phyloP scores from a whole-genome alignment of 805 yeast genomes.

The Sugiyamaella smithiae region DNA sequence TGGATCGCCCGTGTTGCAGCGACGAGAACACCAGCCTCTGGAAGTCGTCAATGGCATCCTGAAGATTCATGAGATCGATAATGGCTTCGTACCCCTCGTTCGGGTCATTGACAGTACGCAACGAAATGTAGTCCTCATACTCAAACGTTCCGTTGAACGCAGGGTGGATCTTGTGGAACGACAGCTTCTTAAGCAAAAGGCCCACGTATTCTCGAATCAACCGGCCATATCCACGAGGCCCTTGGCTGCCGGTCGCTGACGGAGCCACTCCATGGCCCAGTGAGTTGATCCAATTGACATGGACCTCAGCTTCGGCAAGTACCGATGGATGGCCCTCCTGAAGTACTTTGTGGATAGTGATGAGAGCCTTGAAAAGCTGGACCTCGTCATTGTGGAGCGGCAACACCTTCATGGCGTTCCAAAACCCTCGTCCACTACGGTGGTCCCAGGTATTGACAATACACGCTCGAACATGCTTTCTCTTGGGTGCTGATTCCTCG shows the following conservation, averaged over 20 bases:
- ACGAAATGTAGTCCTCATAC: slow-evolving; percentile 89
- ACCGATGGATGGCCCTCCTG: slow-evolving; percentile 96
- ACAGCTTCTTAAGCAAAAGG: slow-evolving; percentile 67
- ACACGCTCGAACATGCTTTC: slow-evolving; percentile 94
- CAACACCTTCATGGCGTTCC: slow-evolving; percentile 75
- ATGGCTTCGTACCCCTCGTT: slow-evolving; percentile 93
- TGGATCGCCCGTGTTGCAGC: slow-evolving; percentile 53
- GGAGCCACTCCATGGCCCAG: slow-evolving; percentile 55
- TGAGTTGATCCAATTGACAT: slow-evolving; percentile 73
- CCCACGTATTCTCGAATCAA: slow-evolving; percentile 74
- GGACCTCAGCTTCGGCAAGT: slow-evolving; percentile 73
- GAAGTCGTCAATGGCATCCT: slow-evolving; percentile 77
- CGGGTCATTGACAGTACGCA: slow-evolving; percentile 85
- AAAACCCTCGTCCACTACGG: slow-evolving; percentile 75
- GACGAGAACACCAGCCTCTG: slow-evolving; percentile 74
- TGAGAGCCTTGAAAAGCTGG: slow-evolving; percentile 80
- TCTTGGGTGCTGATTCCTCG: slow-evolving; percentile 89
- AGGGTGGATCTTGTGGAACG: slow-evolving; percentile 78
- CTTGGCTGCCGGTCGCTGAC: slow-evolving; percentile 22
- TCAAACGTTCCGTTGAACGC: slow-evolving; percentile 95
- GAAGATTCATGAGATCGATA: slow-evolving; percentile 78
- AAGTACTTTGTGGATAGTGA: slow-evolving; percentile 83
- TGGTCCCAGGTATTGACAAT: slow-evolving; percentile 97
- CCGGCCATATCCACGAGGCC: slow-evolving; percentile 58
- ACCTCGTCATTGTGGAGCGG: slow-evolving; percentile 82